Percentiles rank a stretch among this genome's conserved stretches.
Conservation (phyloP, 805 yeast species). For the Torulaspora gathmanii region DNA sequence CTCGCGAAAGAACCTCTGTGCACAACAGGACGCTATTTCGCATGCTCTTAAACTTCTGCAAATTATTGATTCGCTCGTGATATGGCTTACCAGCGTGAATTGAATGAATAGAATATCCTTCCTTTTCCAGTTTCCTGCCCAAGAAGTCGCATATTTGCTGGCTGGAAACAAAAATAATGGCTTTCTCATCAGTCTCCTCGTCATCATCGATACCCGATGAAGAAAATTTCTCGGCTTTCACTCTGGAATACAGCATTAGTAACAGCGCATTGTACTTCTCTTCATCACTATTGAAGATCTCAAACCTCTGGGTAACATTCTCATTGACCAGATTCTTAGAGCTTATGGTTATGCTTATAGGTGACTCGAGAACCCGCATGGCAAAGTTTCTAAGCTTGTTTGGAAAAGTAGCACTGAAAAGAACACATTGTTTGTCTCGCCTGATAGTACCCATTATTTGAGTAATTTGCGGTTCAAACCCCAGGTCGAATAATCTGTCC, state of each 20-base stretch:
- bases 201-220: slow-evolving; percentile 20
- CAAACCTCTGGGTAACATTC: slow-evolving; percentile 69
- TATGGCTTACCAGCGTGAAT: slow-evolving; percentile 94
- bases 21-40: slow-evolving; percentile 67
- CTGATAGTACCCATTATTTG: slow-evolving; percentile 71
- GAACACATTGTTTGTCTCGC: slow-evolving; percentile 82
- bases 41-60: slow-evolving; percentile 63
- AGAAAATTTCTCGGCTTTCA: neutral
- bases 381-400: slow-evolving; percentile 73
- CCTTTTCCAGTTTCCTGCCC: slow-evolving; percentile 47
- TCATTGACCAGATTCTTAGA: slow-evolving; percentile 75
- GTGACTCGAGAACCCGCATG: slow-evolving; percentile 52
- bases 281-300: slow-evolving; percentile 48
- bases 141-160: slow-evolving; percentile 82
- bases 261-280: slow-evolving; percentile 55
- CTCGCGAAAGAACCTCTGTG: slow-evolving; percentile 93
- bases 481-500: slow-evolving; percentile 93
- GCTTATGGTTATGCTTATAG: slow-evolving; percentile 76
- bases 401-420: slow-evolving; percentile 94
- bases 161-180: slow-evolving; percentile 79
- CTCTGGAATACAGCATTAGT: slow-evolving; percentile 47
- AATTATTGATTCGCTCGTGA: slow-evolving; percentile 68
- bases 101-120: slow-evolving; percentile 50
- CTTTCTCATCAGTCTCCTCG: slow-evolving; percentile 41
- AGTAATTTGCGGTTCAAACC: slow-evolving; percentile 92